These are phyloP conservation scores for Dittrichia graveolens DNA, from an alignment of 129 eudicot genomes.

Conservation along the genomic window DNA sequence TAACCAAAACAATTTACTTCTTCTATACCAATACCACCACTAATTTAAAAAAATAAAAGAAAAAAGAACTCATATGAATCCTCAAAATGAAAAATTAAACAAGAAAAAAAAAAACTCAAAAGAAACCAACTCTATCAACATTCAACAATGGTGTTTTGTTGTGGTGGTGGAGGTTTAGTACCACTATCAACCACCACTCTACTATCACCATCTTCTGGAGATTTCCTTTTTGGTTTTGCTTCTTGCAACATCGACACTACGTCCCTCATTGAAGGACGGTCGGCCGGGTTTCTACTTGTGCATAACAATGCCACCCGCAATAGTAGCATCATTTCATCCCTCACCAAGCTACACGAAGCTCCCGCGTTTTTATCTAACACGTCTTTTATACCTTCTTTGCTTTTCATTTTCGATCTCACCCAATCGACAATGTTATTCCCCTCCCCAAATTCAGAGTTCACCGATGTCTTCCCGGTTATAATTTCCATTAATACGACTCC, in stretches of 20 bases:
- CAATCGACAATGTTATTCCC: slow-evolving; percentile 96
- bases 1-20: slow-evolving; percentile 22
- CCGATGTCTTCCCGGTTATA: slow-evolving; percentile 81
- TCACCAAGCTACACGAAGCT: slow-evolving; percentile 76
- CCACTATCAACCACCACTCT: slow-evolving; percentile 24
- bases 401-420: slow-evolving; percentile 74
- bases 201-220: slow-evolving; percentile 44
- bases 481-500: slow-evolving; percentile 93
- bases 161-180: slow-evolving; percentile 41
- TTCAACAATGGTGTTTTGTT: slow-evolving; percentile 31
- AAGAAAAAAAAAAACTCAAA: slow-evolving; percentile 1
- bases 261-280: slow-evolving; percentile 96
- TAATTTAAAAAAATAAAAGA: slow-evolving; percentile 7
- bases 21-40: slow-evolving; percentile 51
- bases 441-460: slow-evolving; percentile 82
- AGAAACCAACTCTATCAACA: slow-evolving; percentile 42
- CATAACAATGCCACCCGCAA: slow-evolving; percentile 82
- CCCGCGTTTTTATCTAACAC: slow-evolving; percentile 79
- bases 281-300: slow-evolving; percentile 86
- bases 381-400: slow-evolving; percentile 52
- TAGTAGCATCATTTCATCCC: slow-evolving; percentile 89
- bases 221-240: slow-evolving; percentile 87
- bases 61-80: slow-evolving; percentile 36
- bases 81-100: slow-evolving; percentile 27
- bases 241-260: slow-evolving; percentile 96